Base-by-base conservation (phyloP, 164 flowering plant genomes). In the Tetracentron sinense region DNA sequence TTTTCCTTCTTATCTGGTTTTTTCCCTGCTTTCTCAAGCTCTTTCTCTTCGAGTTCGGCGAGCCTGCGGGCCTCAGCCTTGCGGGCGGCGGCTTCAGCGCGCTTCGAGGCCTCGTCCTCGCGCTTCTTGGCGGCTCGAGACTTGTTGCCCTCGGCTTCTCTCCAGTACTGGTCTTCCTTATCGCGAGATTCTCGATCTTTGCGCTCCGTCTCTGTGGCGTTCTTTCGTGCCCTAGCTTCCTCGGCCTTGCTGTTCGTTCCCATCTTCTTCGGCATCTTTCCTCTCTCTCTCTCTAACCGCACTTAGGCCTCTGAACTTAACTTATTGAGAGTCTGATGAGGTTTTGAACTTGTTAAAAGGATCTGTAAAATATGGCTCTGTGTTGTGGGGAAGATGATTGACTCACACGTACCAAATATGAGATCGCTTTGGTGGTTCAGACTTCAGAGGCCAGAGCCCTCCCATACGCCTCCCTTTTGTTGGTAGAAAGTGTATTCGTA, bases 161-260 rank as follows among this genome's bases (percentile, higher is more conserved):
- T 79, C 99, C 99, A 91, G 87, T 84, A 94, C 60, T 79, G 79
- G 0, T 94, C 99, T 54, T 91, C 97, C 75, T 91, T 94, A 20
- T 82, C 79, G 2, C 78, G 80, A 0, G 89, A 46, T 55, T 86
- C 86, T 15, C 77, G 77, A 1, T 82, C 92, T 63, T 89, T 91
- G 42, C 80, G 79, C 61, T 94, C 97, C 46, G 86, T 5, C 19
- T 91, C 97, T 2, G 85, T 60, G 31, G 96, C 88, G 80, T 49
- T 74, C 78, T 79, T 86, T 33, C 96, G 87, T 42, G 83, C 90
- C 77, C 88, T 77, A 23, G 97, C 96, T 50, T 57, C 96, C 75
- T 94, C 99, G 35, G 99, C 97, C 64, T 94, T 94, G 84, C 84
- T 88, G 85, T 94, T 94, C 30, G 77, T 80, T 19, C 96, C 93